These are phyloP conservation scores for Naganishia randhawae DNA, from an alignment of 768 basidiomycete species.

Conservation along the genomic window DNA sequence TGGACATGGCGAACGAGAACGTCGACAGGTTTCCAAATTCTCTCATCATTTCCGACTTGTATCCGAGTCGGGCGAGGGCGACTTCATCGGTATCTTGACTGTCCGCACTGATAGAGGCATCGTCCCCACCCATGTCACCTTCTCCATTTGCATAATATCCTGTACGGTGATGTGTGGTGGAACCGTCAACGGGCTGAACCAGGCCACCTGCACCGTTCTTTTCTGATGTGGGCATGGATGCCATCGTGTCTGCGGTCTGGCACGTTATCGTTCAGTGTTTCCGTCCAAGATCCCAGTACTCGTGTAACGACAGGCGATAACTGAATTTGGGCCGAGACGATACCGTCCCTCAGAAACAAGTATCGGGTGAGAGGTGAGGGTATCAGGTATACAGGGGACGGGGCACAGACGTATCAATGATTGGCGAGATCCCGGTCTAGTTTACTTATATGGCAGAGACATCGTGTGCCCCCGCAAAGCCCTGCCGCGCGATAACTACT, in stretches of 20 bases:
- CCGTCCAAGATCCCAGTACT: neutral
- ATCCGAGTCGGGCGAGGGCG: conserved; percentile 30
- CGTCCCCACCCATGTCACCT: conserved; percentile 8
- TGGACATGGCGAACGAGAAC: conserved; percentile 48
- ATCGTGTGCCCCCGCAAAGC: conserved; percentile 16
- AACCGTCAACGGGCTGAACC: conserved; percentile 2
- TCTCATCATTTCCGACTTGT: conserved; percentile 61
- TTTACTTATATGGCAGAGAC: neutral
- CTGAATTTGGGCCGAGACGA: too few species aligned
- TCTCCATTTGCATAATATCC: conserved; percentile 10
- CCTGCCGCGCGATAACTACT: conserved; percentile 1
- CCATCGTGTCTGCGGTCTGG: neutral
- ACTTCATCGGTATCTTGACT: conserved; percentile 26
- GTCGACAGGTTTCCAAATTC: conserved; percentile 59
- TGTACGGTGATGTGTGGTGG: conserved; percentile 9
- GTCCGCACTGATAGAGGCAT: conserved; percentile 12
- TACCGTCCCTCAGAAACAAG: too few species aligned
- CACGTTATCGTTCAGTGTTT: neutral
- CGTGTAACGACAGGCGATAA: neutral
- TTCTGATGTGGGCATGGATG: conserved; percentile 7
- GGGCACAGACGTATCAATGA: too few species aligned
- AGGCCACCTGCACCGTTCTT: conserved; percentile 2
- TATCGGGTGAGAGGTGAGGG: too few species aligned
- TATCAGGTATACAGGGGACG: too few species aligned
- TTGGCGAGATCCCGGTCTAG: neutral